Evolutionary conservation across 2,329 filamentous ascomycete species (phyloP), one percentile per base, ranked within the genome.

Genomic region (Aspergillus ibericus): DNA sequence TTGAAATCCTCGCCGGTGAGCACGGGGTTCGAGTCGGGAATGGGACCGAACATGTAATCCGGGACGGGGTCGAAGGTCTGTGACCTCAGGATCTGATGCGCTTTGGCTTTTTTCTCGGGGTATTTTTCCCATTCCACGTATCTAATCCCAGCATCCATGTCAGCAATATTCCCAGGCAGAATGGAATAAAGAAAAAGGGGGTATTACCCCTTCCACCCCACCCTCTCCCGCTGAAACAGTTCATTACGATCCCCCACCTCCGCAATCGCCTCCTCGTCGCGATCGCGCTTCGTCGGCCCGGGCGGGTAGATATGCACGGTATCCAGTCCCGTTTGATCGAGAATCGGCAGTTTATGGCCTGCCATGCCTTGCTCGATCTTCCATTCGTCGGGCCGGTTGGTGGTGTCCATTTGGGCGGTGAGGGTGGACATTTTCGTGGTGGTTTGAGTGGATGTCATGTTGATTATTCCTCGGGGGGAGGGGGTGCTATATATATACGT

Each of bases 61-160:
- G 84, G 83, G 56, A 66, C 67, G 13, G 63, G 64, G 16, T 36
- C 80, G 78, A 70, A 87, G 82, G 59, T 81, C 73, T 85, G 82
- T 52, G 75, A 75, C 22, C 75, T 74, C 13, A 88, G 68, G 49
- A 88, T 82, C 56, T 84, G 78, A 48, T 82, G 80, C 0, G 85
- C 87, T 47, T 81, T 75, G 25, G 78, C 80, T 66, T 88, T 88
- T 72, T 89, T 90, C 49, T 88, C 85, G 0, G 88, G 87, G 55
- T 89, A 88, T 12, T 84, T 80, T 68, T 89, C 87, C 87, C 87
- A 89, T 66, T 89, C 87, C 5, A 91, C 79, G 60, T 88, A 90
- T 7, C 84, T 73, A 32, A 29, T 9, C 22, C 5, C 27, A 42
- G 10, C 16, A 38, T 18, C 15, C n/a, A 38, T 38, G n/a, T 10